These are phyloP conservation scores for Trichoderma gamsii DNA, from an alignment of 495 filamentous ascomycete genomes.

Conservation along the genomic window DNA sequence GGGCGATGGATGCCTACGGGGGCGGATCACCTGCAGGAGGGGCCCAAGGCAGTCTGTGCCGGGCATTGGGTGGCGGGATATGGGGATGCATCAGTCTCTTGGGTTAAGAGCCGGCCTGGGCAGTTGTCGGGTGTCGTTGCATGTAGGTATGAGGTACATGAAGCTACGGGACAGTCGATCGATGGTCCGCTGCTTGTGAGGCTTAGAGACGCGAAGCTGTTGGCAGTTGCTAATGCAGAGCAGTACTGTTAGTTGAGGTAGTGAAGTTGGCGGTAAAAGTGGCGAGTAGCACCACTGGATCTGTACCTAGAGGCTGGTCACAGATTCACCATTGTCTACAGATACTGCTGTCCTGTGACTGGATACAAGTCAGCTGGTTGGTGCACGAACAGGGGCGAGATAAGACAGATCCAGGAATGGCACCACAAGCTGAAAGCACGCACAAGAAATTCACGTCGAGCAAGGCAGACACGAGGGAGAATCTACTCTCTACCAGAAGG, in stretches of 20 bases:
- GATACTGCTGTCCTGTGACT: neutral
- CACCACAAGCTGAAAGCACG: neutral
- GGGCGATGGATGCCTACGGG: neutral
- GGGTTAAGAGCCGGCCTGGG: neutral
- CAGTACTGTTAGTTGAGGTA: too few relatives aligned
- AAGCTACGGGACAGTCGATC: neutral
- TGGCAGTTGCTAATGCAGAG: too few relatives aligned
- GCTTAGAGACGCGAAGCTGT: too few relatives aligned
- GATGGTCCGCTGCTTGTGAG: neutral
- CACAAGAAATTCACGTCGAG: neutral
- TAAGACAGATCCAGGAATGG: neutral
- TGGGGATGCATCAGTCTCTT: neutral
- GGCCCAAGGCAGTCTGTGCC: neutral
- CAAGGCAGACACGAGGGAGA: neutral
- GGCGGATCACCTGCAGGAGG: slow-evolving; percentile 2
- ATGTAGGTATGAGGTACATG: neutral
- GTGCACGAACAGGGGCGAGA: neutral
- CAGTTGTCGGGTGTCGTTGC: too few relatives aligned
- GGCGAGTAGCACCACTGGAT: neutral
- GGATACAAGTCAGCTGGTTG: neutral
- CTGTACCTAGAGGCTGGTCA: neutral
- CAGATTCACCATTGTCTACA: neutral
- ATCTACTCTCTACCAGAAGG: too few relatives aligned
- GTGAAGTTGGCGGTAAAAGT: too few relatives aligned
- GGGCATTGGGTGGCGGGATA: neutral